A percentile compares a stretch with the other conserved stretches of the same genome.
Conservation (phyloP, 108 stramenopile genomes). For the Fragilaria crotonensis region DNA sequence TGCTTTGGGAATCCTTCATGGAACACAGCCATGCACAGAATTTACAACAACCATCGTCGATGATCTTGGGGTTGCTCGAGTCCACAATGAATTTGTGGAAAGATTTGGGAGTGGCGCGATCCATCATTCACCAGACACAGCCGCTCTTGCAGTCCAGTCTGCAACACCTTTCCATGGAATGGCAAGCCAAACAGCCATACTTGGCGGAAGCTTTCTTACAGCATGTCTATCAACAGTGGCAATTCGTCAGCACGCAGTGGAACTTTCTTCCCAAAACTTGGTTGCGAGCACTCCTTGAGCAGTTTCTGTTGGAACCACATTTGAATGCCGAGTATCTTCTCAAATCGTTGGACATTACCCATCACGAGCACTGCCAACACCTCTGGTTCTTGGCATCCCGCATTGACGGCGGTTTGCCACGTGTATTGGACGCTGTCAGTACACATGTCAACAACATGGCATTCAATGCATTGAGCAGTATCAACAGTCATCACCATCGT, state of each 20-base stretch:
- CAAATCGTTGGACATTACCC: neutral
- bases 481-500: constrained; percentile 9
- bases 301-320: constrained; percentile 8
- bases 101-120: constrained; percentile 28
- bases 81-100: constrained; percentile 36
- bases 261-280: constrained; percentile 12
- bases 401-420: constrained; percentile 1
- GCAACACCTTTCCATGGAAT: constrained; percentile 25
- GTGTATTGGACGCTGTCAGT: neutral
- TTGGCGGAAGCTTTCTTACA: constrained; percentile 3
- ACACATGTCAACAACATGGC: neutral
- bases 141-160: constrained; percentile 24
- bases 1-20: no score
- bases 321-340: neutral
- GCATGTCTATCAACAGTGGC: constrained; percentile 2
- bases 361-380: neutral
- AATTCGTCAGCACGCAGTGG: constrained; percentile 5
- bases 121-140: constrained; percentile 11
- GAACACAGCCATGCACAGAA: no score
- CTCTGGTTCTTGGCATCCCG: constrained; percentile 3
- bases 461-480: neutral
- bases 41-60: no score
- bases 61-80: no score
- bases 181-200: constrained; percentile 1
- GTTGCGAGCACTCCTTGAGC: constrained; percentile 10